These are phyloP conservation scores for Trametes villosa DNA, from an alignment of 768 basidiomycete genomes.

Conservation along the genomic window DNA sequence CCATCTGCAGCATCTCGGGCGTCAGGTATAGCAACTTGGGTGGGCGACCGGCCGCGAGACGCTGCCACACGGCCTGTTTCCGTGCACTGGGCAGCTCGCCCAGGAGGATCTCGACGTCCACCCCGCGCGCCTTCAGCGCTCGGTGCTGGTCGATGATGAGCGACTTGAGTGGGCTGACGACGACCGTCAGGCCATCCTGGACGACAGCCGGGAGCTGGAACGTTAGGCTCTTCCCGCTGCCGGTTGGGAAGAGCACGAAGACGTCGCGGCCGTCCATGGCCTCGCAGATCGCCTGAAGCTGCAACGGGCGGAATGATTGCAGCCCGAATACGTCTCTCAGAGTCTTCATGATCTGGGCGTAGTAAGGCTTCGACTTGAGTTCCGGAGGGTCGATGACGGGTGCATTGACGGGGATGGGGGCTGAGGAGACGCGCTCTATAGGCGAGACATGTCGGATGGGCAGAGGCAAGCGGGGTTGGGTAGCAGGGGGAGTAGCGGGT, in stretches of 20 bases:
- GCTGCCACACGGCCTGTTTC: slow-evolving; percentile 46
- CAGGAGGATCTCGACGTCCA: slow-evolving; percentile 74
- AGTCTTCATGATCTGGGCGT: slow-evolving; percentile 45
- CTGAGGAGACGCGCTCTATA: no score
- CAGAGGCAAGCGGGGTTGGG: background rate
- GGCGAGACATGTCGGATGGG: background rate
- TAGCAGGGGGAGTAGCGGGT: slow-evolving; percentile 12
- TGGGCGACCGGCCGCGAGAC: slow-evolving; percentile 48
- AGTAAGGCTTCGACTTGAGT: slow-evolving; percentile 25
- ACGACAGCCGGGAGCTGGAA: slow-evolving; percentile 93
- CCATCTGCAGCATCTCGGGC: slow-evolving; percentile 84
- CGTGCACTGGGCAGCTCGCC: slow-evolving; percentile 49
- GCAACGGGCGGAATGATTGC: slow-evolving; percentile 74
- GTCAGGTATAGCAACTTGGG: slow-evolving; percentile 86
- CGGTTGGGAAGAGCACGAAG: slow-evolving; percentile 96
- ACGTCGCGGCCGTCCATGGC: slow-evolving; percentile 83
- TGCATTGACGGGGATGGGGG: background rate
- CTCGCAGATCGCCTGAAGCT: slow-evolving; percentile 83
- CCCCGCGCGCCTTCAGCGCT: slow-evolving; percentile 60
- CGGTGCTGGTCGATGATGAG: slow-evolving; percentile 91
- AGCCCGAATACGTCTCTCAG: slow-evolving; percentile 68
- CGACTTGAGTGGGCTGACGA: slow-evolving; percentile 86
- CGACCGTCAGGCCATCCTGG: slow-evolving; percentile 78
- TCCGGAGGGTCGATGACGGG: background rate
- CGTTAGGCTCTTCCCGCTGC: slow-evolving; percentile 88